phyloP scores from a whole-genome alignment of 257 asterid genomes.

The Solanum habrochaites region DNA sequence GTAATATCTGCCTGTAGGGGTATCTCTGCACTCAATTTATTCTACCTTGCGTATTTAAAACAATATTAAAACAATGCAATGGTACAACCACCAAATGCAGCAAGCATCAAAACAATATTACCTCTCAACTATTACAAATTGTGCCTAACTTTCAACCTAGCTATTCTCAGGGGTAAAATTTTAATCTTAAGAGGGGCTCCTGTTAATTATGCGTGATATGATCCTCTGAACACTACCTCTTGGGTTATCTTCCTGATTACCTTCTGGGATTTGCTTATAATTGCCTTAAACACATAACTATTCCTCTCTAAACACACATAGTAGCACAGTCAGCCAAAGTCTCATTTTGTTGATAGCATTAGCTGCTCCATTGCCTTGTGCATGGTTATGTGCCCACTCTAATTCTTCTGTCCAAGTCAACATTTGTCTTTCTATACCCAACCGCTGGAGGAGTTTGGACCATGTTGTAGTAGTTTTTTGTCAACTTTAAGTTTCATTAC shows the following conservation, averaged over 20 bases:
- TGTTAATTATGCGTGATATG: not conserved
- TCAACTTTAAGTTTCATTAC: not conserved
- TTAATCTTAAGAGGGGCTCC: not conserved
- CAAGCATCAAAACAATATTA: not conserved
- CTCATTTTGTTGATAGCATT: not conserved
- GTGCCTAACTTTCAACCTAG: not conserved
- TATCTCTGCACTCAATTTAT: not conserved
- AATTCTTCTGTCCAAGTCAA: not conserved
- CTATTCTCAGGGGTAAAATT: not conserved
- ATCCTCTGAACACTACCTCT: not conserved
- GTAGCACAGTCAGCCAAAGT: not conserved
- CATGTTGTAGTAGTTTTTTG: not conserved
- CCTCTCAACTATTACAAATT: not conserved
- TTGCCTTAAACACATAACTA: not conserved
- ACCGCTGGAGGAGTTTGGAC: not conserved
- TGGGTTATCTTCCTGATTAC: not conserved
- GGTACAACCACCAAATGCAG: not conserved
- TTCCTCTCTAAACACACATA: not conserved
- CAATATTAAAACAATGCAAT: not conserved
- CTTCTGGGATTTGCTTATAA: not conserved
- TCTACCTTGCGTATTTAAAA: not conserved
- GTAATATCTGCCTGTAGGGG: slow-evolving; percentile 16
- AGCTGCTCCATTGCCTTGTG: not conserved
- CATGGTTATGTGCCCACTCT: not conserved
- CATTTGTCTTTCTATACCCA: not conserved